Conservation (phyloP, 371 early-diverging fungal genomes). For the Nematocida ausubeli region DNA sequence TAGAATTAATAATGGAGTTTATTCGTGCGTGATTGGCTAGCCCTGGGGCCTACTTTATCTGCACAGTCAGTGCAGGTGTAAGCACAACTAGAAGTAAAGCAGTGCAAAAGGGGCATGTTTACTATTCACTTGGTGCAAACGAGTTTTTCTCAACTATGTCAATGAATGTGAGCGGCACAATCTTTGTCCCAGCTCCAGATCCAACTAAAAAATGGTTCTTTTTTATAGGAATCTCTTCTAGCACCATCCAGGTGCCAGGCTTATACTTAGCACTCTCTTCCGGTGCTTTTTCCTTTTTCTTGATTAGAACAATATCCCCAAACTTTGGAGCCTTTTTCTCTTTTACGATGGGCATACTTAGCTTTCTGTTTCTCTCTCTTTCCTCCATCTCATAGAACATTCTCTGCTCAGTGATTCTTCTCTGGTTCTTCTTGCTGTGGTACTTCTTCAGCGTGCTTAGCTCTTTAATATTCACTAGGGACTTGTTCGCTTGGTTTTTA, state of each 20-base stretch:
- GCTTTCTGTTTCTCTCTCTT: background rate
- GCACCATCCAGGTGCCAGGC: slow-evolving; percentile 2
- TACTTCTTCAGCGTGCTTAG: background rate
- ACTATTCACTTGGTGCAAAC: background rate
- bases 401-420: background rate
- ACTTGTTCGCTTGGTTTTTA: slow-evolving; percentile 2
- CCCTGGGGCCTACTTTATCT: too few relatives aligned
- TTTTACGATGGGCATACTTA: background rate
- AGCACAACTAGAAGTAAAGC: too few relatives aligned
- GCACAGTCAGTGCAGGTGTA: too few relatives aligned
- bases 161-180: background rate
- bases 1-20: too few relatives aligned
- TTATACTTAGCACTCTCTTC: background rate
- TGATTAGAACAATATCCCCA: slow-evolving; percentile 3
- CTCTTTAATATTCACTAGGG: background rate
- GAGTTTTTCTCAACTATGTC: slow-evolving; percentile 2
- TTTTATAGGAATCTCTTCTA: background rate
- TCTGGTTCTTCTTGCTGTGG: background rate
- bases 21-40: too few relatives aligned
- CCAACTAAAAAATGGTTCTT: slow-evolving; percentile 9
- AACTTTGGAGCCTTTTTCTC: background rate
- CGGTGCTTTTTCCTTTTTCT: background rate
- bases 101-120: too few relatives aligned
- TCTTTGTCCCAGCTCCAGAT: background rate
- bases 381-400: background rate